A percentile compares a stretch with the other conserved stretches of the same genome.
Conservation (phyloP, 129 eudicot genomes). For the Solidago caesia region DNA sequence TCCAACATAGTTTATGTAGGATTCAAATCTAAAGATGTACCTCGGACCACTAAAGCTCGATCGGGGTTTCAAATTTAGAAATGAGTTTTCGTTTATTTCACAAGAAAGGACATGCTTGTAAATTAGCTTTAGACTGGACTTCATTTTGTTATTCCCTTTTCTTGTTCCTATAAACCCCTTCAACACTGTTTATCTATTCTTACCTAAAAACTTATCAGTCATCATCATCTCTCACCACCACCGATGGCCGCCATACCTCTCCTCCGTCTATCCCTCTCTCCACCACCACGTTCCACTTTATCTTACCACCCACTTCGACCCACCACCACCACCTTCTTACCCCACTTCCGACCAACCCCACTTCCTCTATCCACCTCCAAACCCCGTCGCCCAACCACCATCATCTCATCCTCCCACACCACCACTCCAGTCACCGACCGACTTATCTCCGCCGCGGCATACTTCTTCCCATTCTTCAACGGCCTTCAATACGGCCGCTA, state of each 20-base stretch:
- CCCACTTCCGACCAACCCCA: constrained; percentile 13
- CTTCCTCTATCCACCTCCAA: not conserved
- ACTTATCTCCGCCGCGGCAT: constrained; percentile 73
- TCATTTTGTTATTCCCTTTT: not conserved
- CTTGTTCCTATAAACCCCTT: not conserved
- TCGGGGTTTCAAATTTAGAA: too few relatives aligned
- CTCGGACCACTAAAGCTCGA: too few relatives aligned
- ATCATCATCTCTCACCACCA: not conserved
- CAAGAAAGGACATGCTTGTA: too few relatives aligned
- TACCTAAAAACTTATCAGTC: not conserved
- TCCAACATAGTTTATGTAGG: too few relatives aligned
- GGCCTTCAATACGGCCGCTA: constrained; percentile 90
- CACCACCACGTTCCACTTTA: constrained; percentile 22
- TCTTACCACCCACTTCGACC: constrained; percentile 10
- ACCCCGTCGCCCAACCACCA: constrained; percentile 23
- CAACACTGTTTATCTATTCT: not conserved
- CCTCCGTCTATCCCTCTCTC: constrained; percentile 45
- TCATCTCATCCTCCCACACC: constrained; percentile 47
- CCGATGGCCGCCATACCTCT: constrained; percentile 41
- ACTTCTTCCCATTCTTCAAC: constrained; percentile 90
- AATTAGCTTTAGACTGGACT: too few relatives aligned
- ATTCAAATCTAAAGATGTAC: too few relatives aligned
- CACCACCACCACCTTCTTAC: constrained; percentile 10
- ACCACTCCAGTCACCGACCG: constrained; percentile 88
- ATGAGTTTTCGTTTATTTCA: too few relatives aligned